phyloP scores from a whole-genome alignment of 2,329 filamentous ascomycete species.

The Cladosporium sp. region DNA sequence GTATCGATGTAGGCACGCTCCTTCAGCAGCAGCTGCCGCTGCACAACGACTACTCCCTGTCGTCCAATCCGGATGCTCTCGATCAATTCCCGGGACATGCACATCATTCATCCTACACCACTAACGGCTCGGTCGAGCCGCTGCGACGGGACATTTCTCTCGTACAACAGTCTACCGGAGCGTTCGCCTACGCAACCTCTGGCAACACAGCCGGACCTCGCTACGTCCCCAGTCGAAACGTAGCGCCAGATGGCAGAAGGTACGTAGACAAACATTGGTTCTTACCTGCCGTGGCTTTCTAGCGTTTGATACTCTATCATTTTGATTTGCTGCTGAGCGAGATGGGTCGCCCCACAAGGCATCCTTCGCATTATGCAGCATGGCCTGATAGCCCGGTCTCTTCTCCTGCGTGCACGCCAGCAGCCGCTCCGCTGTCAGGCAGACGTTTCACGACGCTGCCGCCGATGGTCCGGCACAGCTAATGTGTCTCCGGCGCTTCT shows the following conservation, averaged over 20 bases:
- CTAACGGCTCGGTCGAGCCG: conserved; percentile 40
- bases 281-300: conserved; percentile 11
- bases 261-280: conserved; percentile 39
- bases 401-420: conserved; percentile 4
- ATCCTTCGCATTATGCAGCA: conserved; percentile 2
- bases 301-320: conserved; percentile 20
- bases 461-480: conserved; percentile 1
- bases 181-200: conserved; percentile 40
- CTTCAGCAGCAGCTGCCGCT: conserved; percentile 34
- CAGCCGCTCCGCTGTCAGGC: conserved; percentile 14
- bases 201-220: conserved; percentile 39
- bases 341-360: conserved; percentile 3
- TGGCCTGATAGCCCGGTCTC: conserved; percentile 9
- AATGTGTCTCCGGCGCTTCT: conserved; percentile 6
- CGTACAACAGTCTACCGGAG: conserved; percentile 39
- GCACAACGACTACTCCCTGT: conserved; percentile 37
- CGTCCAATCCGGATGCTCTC: conserved; percentile 41
- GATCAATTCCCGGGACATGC: conserved; percentile 41
- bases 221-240: conserved; percentile 48
- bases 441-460: conserved; percentile 15
- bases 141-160: conserved; percentile 46
- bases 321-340: neutral
- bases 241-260: conserved; percentile 45
- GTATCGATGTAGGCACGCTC: conserved; percentile 35
- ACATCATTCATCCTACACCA: conserved; percentile 39